A percentile compares a stretch with the other conserved stretches of the same genome.
phyloP scores from a whole-genome alignment of 2,329 filamentous ascomycete species.

The Cryphonectria japonica region DNA sequence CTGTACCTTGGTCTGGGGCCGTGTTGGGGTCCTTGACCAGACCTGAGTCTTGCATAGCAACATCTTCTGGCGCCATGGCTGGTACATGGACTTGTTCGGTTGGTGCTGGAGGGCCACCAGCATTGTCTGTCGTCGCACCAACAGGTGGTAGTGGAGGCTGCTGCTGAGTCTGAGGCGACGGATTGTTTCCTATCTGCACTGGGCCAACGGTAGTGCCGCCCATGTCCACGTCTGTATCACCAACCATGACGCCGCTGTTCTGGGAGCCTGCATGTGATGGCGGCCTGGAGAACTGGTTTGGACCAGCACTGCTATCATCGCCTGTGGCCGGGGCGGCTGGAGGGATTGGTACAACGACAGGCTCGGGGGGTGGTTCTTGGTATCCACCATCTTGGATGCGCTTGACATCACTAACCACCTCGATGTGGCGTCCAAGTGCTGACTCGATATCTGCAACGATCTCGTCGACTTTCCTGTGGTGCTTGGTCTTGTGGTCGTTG shows the following conservation, averaged over 20 bases:
- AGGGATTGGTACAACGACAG: constrained; percentile 37
- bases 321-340: constrained; percentile 33
- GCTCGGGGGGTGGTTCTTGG: constrained; percentile 62
- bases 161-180: constrained; percentile 64
- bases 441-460: constrained; percentile 77
- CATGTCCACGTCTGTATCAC: constrained; percentile 68
- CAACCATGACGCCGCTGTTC: constrained; percentile 57
- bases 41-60: constrained; percentile 45
- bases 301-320: constrained; percentile 31
- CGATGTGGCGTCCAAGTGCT: constrained; percentile 68
- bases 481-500: constrained; percentile 44
- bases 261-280: constrained; percentile 60
- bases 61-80: constrained; percentile 38
- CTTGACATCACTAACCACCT: constrained; percentile 65
- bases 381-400: constrained; percentile 80
- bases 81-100: constrained; percentile 36
- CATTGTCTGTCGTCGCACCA: constrained; percentile 59
- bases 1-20: constrained; percentile 54
- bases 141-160: constrained; percentile 60
- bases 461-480: constrained; percentile 66
- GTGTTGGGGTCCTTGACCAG: constrained; percentile 52
- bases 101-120: constrained; percentile 48
- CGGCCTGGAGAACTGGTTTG: constrained; percentile 51
- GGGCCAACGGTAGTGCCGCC: constrained; percentile 65
- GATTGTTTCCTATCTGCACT: constrained; percentile 66